A percentile compares a stretch with the other conserved stretches of the same genome.
phyloP scores from a whole-genome alignment of 441 rosid species.

The Bocquillonia castaneifolia region DNA sequence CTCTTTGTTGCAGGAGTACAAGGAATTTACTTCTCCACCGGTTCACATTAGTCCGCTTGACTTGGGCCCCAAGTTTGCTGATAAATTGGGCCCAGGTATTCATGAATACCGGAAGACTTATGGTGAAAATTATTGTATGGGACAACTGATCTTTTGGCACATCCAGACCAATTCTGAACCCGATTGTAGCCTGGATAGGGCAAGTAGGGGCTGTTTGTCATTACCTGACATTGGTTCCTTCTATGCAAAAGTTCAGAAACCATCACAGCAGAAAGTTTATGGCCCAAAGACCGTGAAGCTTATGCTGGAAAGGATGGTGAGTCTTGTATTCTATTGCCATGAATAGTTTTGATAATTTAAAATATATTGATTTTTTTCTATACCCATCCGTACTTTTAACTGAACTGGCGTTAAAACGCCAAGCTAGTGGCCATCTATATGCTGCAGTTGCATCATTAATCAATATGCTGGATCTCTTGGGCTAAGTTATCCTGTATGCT shows the following conservation, averaged over 20 bases:
- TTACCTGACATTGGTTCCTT: constrained; percentile 84
- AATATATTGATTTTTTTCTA: no score
- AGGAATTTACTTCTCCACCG: constrained; percentile 77
- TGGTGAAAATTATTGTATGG: constrained; percentile 92
- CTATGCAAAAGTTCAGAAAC: constrained; percentile 83
- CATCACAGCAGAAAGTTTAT: constrained; percentile 74
- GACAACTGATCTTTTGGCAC: constrained; percentile 96
- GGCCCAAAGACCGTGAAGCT: constrained; percentile 70
- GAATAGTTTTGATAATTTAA: not conserved
- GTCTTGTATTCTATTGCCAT: constrained; percentile 4
- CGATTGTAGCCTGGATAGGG: constrained; percentile 64
- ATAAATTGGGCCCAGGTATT: constrained; percentile 61
- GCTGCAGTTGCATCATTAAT: no score
- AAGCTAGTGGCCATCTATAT: no score
- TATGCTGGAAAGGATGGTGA: constrained; percentile 88
- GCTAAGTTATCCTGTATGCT: no score
- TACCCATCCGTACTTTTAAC: no score
- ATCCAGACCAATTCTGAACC: constrained; percentile 80
- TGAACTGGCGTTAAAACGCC: no score
- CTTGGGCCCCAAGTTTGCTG: constrained; percentile 78
- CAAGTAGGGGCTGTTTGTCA: constrained; percentile 86
- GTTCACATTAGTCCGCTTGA: constrained; percentile 94
- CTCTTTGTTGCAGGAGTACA: constrained; percentile 52
- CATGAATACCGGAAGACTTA: constrained; percentile 82
- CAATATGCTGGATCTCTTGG: no score